Conservation (phyloP, 768 basidiomycete species). For the Hypholoma sublateritium region DNA sequence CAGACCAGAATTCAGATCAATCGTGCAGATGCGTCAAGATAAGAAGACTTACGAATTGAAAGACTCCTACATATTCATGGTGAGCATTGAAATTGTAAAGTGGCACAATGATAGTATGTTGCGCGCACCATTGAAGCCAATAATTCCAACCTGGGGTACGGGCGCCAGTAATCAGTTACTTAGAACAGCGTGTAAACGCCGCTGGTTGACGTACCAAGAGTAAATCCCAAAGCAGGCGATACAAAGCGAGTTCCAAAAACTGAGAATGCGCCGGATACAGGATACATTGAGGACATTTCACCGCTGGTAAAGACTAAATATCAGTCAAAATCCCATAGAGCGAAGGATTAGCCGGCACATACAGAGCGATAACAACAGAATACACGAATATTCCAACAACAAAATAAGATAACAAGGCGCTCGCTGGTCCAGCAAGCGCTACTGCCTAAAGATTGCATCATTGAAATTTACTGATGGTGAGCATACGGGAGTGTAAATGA, state of each 20-base stretch:
- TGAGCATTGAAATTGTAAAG: too few species aligned
- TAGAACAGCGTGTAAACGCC: not conserved
- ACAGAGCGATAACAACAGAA: slow-evolving; percentile 60
- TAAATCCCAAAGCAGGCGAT: slow-evolving; percentile 59
- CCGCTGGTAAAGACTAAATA: slow-evolving; percentile 33
- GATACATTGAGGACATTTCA: slow-evolving; percentile 67
- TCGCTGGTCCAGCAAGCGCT: slow-evolving; percentile 57
- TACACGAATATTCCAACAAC: slow-evolving; percentile 62
- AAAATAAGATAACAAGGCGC: slow-evolving; percentile 59
- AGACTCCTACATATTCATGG: slow-evolving; percentile 15
- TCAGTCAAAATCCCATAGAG: not conserved
- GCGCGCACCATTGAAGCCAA: slow-evolving; percentile 44
- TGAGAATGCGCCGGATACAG: slow-evolving; percentile 62
- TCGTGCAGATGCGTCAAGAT: not conserved
- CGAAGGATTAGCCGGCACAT: slow-evolving; percentile 14
- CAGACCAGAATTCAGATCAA: not conserved
- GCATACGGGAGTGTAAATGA: not conserved
- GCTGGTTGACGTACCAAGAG: slow-evolving; percentile 38
- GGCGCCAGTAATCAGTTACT: not conserved
- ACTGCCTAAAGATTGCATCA: slow-evolving; percentile 38
- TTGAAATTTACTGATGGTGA: not conserved
- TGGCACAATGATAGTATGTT: slow-evolving; percentile 18
- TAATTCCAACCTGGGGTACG: slow-evolving; percentile 51
- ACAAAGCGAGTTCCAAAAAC: slow-evolving; percentile 58
- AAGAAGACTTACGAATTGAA: not conserved